These are phyloP conservation scores for Neurospora sp. DNA, from an alignment of 495 filamentous ascomycete species.

Conservation along the genomic window DNA sequence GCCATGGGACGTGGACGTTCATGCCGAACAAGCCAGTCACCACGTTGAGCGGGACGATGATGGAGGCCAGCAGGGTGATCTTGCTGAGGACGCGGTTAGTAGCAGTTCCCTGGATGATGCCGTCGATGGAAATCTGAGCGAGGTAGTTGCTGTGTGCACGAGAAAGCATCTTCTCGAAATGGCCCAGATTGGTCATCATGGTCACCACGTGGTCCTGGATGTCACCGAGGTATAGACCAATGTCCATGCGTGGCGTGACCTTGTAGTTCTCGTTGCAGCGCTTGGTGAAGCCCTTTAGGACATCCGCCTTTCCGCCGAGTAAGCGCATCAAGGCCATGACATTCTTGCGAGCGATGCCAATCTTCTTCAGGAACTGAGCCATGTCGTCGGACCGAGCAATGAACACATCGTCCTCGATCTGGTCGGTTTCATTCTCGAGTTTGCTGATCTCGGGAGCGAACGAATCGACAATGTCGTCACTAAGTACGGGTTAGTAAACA, in stretches of 20 bases:
- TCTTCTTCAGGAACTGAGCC: slow-evolving; percentile 71
- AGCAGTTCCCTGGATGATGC: slow-evolving; percentile 67
- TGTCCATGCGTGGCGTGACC: slow-evolving; percentile 87
- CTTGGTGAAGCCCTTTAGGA: slow-evolving; percentile 94
- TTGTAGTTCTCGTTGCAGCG: slow-evolving; percentile 95
- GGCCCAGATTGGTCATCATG: slow-evolving; percentile 91
- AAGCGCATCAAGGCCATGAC: slow-evolving; percentile 90
- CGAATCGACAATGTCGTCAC: slow-evolving; percentile 93
- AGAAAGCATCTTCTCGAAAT: slow-evolving; percentile 96
- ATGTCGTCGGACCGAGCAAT: slow-evolving; percentile 83
- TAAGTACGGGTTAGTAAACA: slow-evolving; percentile 24
- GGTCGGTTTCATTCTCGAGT: slow-evolving; percentile 79
- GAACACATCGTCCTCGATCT: slow-evolving; percentile 91
- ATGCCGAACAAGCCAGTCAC: slow-evolving; percentile 95
- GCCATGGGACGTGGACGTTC: slow-evolving; percentile 82
- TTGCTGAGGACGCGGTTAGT: slow-evolving; percentile 83
- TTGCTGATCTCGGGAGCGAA: slow-evolving; percentile 83
- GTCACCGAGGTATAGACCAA: slow-evolving; percentile 90
- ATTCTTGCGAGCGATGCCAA: slow-evolving; percentile 84
- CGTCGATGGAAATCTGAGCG: slow-evolving; percentile 86
- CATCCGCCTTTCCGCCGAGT: slow-evolving; percentile 91
- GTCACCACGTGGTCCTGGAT: slow-evolving; percentile 99
- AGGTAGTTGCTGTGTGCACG: slow-evolving; percentile 95
- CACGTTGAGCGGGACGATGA: slow-evolving; percentile 93
- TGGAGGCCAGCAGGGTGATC: slow-evolving; percentile 89